Conservation (phyloP, 164 flowering plant genomes). For the Nymphaea thermarum region DNA sequence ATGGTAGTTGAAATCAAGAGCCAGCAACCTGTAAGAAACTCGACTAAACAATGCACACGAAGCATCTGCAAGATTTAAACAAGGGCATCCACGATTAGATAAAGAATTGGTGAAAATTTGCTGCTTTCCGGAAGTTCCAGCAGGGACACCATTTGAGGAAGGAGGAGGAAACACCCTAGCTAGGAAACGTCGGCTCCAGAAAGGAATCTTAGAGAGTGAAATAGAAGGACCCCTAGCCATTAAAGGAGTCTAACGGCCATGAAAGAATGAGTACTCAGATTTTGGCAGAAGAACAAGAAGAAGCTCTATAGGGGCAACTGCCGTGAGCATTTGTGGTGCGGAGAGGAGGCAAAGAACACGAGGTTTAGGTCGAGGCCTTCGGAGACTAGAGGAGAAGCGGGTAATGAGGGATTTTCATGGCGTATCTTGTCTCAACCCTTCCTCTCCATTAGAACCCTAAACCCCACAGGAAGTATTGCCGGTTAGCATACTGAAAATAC, state of each 20-base stretch:
- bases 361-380: neutral
- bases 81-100: neutral
- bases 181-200: neutral
- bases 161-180: neutral
- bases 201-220: neutral
- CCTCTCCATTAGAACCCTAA: neutral
- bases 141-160: neutral
- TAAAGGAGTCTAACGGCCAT: neutral
- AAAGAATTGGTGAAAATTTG: neutral
- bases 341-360: neutral
- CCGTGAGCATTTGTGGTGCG: neutral
- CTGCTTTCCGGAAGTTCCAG: neutral
- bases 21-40: neutral
- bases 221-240: constrained; percentile 1
- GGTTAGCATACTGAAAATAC: too few relatives aligned
- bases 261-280: neutral
- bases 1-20: neutral
- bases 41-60: neutral
- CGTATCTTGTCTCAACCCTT: neutral
- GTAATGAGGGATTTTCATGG: neutral
- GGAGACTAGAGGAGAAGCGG: neutral
- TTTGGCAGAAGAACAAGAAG: neutral
- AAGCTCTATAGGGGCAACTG: neutral
- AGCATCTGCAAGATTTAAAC: neutral
- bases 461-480: neutral